Percentiles rank a stretch among this genome's conserved stretches.
These are phyloP conservation scores for Daldinia childiae DNA, from an alignment of 495 filamentous ascomycete genomes.

Conservation along the genomic window DNA sequence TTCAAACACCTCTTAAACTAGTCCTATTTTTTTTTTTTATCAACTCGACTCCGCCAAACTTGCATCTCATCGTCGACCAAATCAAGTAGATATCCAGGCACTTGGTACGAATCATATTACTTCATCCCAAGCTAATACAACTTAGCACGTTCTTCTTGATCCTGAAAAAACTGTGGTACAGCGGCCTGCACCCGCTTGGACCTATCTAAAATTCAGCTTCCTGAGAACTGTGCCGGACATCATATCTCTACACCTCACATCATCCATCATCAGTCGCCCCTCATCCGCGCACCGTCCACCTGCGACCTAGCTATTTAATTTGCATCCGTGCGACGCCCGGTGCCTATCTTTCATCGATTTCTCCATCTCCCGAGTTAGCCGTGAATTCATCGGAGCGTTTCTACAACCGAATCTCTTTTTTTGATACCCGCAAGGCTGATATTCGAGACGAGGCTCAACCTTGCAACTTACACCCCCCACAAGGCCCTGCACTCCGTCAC, in stretches of 20 bases:
- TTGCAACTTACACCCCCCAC: constrained; percentile 12
- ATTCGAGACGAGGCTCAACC: constrained; percentile 42
- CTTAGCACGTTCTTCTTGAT: constrained; percentile 20
- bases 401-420: constrained; percentile 29
- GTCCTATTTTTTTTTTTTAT: constrained; percentile 26
- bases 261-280: constrained; percentile 36
- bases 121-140: neutral
- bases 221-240: constrained; percentile 27
- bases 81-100: constrained; percentile 10
- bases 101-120: constrained; percentile 7
- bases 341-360: constrained; percentile 4
- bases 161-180: constrained; percentile 40
- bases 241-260: constrained; percentile 38
- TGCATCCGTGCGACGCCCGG: constrained; percentile 14
- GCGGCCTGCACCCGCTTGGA: constrained; percentile 50
- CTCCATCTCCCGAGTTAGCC: constrained; percentile 3
- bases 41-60: constrained; percentile 24
- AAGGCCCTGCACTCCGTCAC: constrained; percentile 14
- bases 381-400: constrained; percentile 17
- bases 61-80: constrained; percentile 25
- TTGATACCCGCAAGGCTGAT: constrained; percentile 44
- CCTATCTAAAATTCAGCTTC: constrained; percentile 37
- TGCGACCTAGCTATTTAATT: neutral
- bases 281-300: constrained; percentile 28
- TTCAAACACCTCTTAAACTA: constrained; percentile 33